These are phyloP conservation scores for Boletus vermiculosoides DNA, from an alignment of 768 basidiomycete species.

Conservation along the genomic window DNA sequence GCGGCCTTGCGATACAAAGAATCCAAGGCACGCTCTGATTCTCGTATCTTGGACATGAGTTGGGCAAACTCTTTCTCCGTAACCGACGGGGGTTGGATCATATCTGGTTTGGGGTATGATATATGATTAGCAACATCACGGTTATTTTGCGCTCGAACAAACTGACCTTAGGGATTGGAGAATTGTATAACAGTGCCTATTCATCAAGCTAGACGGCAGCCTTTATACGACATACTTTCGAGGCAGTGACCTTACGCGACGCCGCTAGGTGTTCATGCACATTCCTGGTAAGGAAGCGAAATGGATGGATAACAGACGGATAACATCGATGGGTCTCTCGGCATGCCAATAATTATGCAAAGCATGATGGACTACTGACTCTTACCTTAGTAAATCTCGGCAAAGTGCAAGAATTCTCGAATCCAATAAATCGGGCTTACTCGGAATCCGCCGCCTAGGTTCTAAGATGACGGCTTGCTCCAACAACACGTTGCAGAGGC, in stretches of 20 bases:
- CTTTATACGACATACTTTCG: slow-evolving; percentile 14
- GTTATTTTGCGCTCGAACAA: not conserved
- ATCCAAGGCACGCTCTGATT: slow-evolving; percentile 18
- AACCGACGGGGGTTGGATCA: slow-evolving; percentile 5
- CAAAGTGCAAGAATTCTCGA: not conserved
- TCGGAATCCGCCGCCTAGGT: not conserved
- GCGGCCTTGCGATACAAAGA: slow-evolving; percentile 21
- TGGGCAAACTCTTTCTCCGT: slow-evolving; percentile 15
- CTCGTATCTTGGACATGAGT: slow-evolving; percentile 22
- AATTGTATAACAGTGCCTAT: not conserved
- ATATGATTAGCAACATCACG: not conserved
- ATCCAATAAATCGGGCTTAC: not conserved
- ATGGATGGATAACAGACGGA: slow-evolving; percentile 1
- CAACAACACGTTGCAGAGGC: slow-evolving; percentile 7
- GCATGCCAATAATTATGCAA: not conserved
- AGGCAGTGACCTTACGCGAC: slow-evolving; percentile 7
- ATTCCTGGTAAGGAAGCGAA: slow-evolving; percentile 4
- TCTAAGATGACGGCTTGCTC: not conserved
- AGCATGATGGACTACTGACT: not conserved
- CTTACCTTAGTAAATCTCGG: not conserved
- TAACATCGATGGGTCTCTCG: not conserved
- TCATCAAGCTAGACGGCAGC: not conserved
- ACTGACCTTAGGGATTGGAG: slow-evolving; percentile 12
- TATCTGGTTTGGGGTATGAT: slow-evolving; percentile 1
- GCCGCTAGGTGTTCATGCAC: not conserved